Evolutionary conservation across 2,329 filamentous ascomycete genomes (phyloP).

Genomic region (Ophiosphaerella herpotricha): DNA sequence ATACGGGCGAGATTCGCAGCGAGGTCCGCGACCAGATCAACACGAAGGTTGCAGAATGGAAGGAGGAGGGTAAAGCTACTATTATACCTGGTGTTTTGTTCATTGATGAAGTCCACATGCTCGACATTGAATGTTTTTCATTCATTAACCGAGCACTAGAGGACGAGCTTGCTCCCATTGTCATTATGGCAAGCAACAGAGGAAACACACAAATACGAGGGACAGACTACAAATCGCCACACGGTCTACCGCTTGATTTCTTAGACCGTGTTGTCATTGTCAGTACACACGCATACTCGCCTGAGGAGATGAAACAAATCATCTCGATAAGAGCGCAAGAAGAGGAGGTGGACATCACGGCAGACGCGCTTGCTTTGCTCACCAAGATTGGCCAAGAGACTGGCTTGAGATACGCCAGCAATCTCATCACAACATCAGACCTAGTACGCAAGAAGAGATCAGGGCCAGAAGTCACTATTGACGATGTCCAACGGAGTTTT

Average conservation of each 20-base stretch:
- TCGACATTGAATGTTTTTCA: constrained; percentile 98
- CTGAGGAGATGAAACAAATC: constrained; percentile 90
- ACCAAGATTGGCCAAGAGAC: constrained; percentile 96
- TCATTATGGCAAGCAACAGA: constrained; percentile 99
- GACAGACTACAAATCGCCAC: constrained; percentile 89
- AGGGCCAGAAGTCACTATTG: constrained; percentile 79
- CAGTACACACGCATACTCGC: constrained; percentile 82
- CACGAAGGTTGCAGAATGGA: constrained; percentile 98
- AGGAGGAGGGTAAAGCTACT: constrained; percentile 97
- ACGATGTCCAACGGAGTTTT: constrained; percentile 93
- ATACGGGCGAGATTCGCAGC: constrained; percentile 96
- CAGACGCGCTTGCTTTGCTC: constrained; percentile 87
- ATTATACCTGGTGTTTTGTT: constrained; percentile 97
- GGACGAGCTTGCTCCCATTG: constrained; percentile 90
- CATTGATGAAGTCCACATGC: constrained; percentile 99
- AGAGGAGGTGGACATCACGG: constrained; percentile 89
- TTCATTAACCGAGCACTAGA: constrained; percentile 98
- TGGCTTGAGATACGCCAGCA: constrained; percentile 93
- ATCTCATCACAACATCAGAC: constrained; percentile 93
- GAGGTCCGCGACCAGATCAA: constrained; percentile 99
- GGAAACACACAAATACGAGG: constrained; percentile 90
- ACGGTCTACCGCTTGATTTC: constrained; percentile 93
- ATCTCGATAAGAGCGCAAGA: constrained; percentile 90
- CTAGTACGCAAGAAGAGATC: constrained; percentile 84
- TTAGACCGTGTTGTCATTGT: constrained; percentile 95